Percentiles rank a stretch among this genome's conserved stretches.
Evolutionary conservation across 257 asterid genomes (phyloP).

Genomic region (Lithospermum erythrorhizon): DNA sequence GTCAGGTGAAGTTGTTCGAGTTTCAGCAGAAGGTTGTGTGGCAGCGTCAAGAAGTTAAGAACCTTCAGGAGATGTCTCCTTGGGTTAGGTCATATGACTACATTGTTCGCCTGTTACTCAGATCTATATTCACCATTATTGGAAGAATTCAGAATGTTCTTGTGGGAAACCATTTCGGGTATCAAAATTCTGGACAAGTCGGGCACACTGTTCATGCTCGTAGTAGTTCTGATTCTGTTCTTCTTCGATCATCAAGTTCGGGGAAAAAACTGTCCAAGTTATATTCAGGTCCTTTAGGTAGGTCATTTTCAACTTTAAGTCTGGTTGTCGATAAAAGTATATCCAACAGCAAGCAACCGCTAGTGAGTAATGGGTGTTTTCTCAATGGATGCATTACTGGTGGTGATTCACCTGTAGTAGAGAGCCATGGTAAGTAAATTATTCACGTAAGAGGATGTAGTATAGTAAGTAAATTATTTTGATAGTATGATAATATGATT

Average conservation of each 20-base stretch:
- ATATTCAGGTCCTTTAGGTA: conserved; percentile 33
- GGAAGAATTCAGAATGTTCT: conserved; percentile 46
- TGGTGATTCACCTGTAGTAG: conserved; percentile 42
- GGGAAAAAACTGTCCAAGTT: conserved; percentile 28
- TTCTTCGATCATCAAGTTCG: conserved; percentile 28
- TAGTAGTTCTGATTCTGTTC: conserved; percentile 36
- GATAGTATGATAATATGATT: too few relatives aligned
- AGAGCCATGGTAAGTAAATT: too few relatives aligned
- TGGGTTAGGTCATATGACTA: conserved; percentile 68
- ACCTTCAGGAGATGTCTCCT: conserved; percentile 71
- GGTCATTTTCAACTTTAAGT: conserved; percentile 65
- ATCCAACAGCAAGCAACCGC: conserved; percentile 29
- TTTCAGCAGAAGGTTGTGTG: conserved; percentile 72
- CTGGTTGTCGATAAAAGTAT: conserved; percentile 31
- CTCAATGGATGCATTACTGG: conserved; percentile 58
- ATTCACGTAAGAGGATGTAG: too few relatives aligned
- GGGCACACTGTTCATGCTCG: conserved; percentile 29
- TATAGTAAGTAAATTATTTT: too few relatives aligned
- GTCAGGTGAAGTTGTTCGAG: conserved; percentile 51
- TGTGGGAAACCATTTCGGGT: conserved; percentile 24
- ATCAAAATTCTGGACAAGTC: conserved; percentile 11
- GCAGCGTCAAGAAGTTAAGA: conserved; percentile 84
- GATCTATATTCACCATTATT: conserved; percentile 48
- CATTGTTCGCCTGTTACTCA: conserved; percentile 47
- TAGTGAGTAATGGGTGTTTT: conserved; percentile 37